Conservation (phyloP, 179 eudicot species). For the Carnegiea gigantea region DNA sequence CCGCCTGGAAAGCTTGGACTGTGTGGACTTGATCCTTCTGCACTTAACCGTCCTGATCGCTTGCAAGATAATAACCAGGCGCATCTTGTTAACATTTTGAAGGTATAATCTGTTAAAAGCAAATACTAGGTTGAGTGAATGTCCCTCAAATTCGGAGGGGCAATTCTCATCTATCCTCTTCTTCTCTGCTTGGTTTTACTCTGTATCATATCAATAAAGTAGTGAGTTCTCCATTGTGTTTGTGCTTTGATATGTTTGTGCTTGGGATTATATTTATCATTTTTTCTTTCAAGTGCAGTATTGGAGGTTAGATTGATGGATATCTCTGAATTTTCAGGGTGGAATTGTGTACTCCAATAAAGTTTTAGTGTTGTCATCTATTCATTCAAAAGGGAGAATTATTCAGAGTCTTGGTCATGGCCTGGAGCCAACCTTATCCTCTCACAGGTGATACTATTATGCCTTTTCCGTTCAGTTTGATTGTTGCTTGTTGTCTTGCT, state of each 20-base stretch:
- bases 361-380: constrained; percentile 49
- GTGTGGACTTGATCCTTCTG: constrained; percentile 73
- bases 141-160: background rate
- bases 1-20: constrained; percentile 64
- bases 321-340: constrained; percentile 43
- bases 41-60: constrained; percentile 61
- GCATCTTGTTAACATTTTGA: constrained; percentile 59
- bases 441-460: constrained; percentile 43
- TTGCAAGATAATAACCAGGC: constrained; percentile 55
- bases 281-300: background rate
- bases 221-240: background rate
- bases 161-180: background rate
- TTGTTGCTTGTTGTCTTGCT: background rate
- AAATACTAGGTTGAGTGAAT: background rate
- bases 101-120: constrained; percentile 37
- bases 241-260: background rate
- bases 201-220: too few relatives aligned
- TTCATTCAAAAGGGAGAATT: constrained; percentile 41
- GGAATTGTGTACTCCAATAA: constrained; percentile 69
- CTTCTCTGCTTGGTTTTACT: background rate
- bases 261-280: background rate
- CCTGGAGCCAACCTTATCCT: constrained; percentile 50
- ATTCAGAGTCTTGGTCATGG: constrained; percentile 43
- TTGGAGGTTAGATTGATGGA: background rate
- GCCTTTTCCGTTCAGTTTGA: constrained; percentile 7